These are phyloP conservation scores for Chlorella sorokiniana DNA, from an alignment of 139 green algal genomes.

Conservation along the genomic window DNA sequence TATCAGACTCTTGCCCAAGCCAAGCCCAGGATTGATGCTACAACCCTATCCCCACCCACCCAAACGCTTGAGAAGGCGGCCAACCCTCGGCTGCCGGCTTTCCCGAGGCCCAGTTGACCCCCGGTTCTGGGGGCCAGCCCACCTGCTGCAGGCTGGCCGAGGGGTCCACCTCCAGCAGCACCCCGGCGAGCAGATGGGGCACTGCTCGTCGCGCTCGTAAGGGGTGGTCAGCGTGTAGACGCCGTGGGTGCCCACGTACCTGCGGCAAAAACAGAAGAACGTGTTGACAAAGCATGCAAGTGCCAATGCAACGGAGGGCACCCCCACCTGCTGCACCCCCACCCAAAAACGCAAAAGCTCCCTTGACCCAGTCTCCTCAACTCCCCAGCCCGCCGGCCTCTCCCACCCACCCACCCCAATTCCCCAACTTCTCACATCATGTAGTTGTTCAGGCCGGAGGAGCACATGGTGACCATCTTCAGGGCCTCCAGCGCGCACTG, in stretches of 20 bases:
- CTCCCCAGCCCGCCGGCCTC: not conserved
- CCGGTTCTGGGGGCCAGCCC: not conserved
- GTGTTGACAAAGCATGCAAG: too few species aligned
- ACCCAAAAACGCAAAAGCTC: not conserved
- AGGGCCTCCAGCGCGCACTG: slow-evolving; percentile 92
- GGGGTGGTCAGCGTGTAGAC: slow-evolving; percentile 94
- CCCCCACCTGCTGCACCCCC: too few species aligned
- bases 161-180: slow-evolving; percentile 69
- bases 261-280: slow-evolving; percentile 35
- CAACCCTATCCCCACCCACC: too few species aligned
- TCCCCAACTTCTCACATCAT: slow-evolving; percentile 82
- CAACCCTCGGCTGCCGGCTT: too few species aligned
- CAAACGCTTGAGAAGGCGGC: too few species aligned
- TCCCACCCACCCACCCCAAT: not conserved
- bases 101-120: not conserved
- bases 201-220: slow-evolving; percentile 89
- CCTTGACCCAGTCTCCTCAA: not conserved
- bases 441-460: slow-evolving; percentile 92
- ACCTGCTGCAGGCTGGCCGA: slow-evolving; percentile 76
- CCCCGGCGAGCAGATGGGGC: slow-evolving; percentile 89
- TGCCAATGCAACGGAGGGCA: too few species aligned
- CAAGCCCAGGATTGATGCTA: too few species aligned
- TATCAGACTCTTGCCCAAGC: too few species aligned
- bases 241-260: slow-evolving; percentile 90
- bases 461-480: slow-evolving; percentile 94